phyloP scores from a whole-genome alignment of 2,329 filamentous ascomycete genomes.

The Cordyceps cateniannulata region DNA sequence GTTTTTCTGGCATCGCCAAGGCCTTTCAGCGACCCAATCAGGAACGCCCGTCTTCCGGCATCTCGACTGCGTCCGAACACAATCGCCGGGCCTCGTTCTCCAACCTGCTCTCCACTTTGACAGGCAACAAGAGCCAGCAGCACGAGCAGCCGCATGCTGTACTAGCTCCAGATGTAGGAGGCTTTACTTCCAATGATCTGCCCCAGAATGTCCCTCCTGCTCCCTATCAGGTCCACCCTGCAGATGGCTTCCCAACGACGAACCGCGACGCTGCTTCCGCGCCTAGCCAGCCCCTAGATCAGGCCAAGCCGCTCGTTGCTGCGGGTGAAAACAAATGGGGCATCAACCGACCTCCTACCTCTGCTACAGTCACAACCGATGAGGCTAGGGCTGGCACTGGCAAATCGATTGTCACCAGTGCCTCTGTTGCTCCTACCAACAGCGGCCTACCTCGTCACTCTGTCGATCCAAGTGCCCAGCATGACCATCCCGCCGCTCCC shows the following conservation, averaged over 20 bases:
- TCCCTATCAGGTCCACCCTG: background rate
- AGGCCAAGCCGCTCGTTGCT: background rate
- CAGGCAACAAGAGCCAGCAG: background rate
- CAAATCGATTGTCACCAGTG: background rate
- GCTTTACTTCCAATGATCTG: background rate
- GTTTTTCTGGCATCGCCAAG: constrained; percentile 35
- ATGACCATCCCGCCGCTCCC: background rate
- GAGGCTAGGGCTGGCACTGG: background rate
- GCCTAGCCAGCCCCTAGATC: background rate
- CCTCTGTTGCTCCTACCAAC: background rate
- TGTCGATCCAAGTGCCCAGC: background rate
- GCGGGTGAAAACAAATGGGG: background rate
- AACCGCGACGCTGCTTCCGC: background rate
- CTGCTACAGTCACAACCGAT: background rate
- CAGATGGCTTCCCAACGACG: background rate
- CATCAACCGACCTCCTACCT: background rate
- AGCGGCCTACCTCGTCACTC: background rate
- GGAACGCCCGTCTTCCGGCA: constrained; percentile 2
- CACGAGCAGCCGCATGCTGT: background rate
- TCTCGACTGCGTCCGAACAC: background rate
- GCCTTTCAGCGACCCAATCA: constrained; percentile 22
- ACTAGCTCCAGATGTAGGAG: background rate
- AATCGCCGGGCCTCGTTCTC: constrained; percentile 1
- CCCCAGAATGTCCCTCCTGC: constrained; percentile 1
- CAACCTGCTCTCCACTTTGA: background rate